Evolutionary conservation across 805 yeast species (phyloP).

Genomic region (Candida vartiovaarae): DNA sequence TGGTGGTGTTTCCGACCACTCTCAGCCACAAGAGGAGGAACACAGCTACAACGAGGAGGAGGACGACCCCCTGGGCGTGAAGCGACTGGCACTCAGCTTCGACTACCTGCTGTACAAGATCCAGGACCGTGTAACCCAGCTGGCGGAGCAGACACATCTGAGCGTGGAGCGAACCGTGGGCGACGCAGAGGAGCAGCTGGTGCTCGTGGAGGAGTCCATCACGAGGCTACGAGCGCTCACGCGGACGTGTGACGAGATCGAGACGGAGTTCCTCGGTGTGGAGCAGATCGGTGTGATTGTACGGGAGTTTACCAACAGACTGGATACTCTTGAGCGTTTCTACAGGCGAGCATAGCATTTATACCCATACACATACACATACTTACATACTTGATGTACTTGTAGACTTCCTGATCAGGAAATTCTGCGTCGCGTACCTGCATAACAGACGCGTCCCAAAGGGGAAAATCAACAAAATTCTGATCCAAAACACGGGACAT

Average conservation of each 20-base stretch:
- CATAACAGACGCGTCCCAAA: no score
- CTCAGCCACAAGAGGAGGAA: no score
- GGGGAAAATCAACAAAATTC: not conserved
- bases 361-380: no score
- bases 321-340: conserved; percentile 28
- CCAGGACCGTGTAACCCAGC: conserved; percentile 42
- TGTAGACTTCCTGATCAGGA: no score
- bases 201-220: conserved; percentile 35
- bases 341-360: not conserved
- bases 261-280: conserved; percentile 41
- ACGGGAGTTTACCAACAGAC: conserved; percentile 33
- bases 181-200: conserved; percentile 14
- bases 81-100: conserved; percentile 50
- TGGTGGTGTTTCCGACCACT: no score
- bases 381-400: no score
- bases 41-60: conserved; percentile 16
- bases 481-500: not conserved
- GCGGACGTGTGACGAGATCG: conserved; percentile 41
- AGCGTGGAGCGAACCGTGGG: conserved; percentile 21
- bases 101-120: conserved; percentile 62
- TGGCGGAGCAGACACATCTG: conserved; percentile 37
- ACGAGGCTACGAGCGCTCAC: conserved; percentile 33
- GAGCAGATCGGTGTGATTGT: conserved; percentile 39
- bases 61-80: conserved; percentile 57
- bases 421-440: no score